A percentile compares a stretch with the other conserved stretches of the same genome.
Conservation (phyloP, 1,139 yeast genomes). For the Magnusiomyces clavatus region DNA sequence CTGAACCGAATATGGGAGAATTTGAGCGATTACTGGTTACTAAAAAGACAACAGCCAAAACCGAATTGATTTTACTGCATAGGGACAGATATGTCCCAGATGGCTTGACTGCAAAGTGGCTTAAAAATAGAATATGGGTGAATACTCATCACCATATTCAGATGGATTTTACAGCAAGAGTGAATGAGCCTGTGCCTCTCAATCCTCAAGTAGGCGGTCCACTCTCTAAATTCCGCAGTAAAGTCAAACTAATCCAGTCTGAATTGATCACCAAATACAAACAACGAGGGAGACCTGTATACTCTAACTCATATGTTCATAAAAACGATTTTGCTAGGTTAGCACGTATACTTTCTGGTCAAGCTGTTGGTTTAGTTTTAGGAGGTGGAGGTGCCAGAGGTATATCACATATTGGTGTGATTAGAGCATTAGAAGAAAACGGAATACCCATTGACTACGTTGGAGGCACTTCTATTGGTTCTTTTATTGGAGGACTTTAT, state of each 20-base stretch:
- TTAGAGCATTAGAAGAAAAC: slow-evolving; percentile 85
- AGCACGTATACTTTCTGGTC: slow-evolving; percentile 84
- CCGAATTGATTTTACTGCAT: slow-evolving; percentile 79
- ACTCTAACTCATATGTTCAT: slow-evolving; percentile 45
- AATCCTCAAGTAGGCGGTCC: slow-evolving; percentile 3
- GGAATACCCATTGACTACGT: slow-evolving; percentile 91
- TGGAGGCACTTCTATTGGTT: slow-evolving; percentile 95
- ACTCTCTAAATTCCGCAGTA: slow-evolving; percentile 21
- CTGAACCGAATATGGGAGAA: slow-evolving; percentile 71
- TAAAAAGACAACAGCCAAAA: slow-evolving; percentile 76
- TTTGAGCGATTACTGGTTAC: slow-evolving; percentile 71
- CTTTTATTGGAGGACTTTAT: slow-evolving; percentile 91
- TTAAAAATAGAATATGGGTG: slow-evolving; percentile 80
- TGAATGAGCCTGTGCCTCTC: not conserved
- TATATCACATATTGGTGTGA: slow-evolving; percentile 81
- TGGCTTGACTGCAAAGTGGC: slow-evolving; percentile 81
- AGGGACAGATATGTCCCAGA: slow-evolving; percentile 76
- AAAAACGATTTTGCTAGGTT: slow-evolving; percentile 84
- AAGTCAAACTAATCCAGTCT: slow-evolving; percentile 31
- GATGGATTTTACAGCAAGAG: slow-evolving; percentile 20
- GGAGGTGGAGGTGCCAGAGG: slow-evolving; percentile 99
- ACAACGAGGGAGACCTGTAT: slow-evolving; percentile 27
- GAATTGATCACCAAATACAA: slow-evolving; percentile 30
- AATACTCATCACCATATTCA: slow-evolving; percentile 88
- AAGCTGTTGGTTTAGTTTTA: slow-evolving; percentile 85